Conservation (phyloP, 345 rosid genomes). For the Alliaria petiolata region DNA sequence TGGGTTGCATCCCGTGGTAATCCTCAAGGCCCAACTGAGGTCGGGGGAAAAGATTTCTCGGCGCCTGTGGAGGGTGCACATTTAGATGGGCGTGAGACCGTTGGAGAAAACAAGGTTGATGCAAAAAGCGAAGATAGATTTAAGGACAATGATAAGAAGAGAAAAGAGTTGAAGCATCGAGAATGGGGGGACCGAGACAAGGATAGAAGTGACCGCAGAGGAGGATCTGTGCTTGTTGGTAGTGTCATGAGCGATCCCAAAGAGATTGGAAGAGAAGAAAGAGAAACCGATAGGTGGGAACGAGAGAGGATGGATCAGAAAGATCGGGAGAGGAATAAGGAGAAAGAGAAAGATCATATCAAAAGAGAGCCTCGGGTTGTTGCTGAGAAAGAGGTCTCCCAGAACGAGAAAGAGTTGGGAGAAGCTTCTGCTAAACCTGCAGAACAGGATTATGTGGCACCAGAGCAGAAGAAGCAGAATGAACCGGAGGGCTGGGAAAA, state of each 20-base stretch:
- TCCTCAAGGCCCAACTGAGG: slow-evolving; percentile 53
- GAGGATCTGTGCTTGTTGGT: slow-evolving; percentile 49
- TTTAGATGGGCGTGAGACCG: slow-evolving; percentile 62
- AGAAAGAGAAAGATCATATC: slow-evolving; percentile 66
- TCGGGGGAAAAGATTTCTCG: slow-evolving; percentile 55
- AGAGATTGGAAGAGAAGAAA: slow-evolving; percentile 71
- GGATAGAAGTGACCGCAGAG: slow-evolving; percentile 81
- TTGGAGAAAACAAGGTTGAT: slow-evolving; percentile 88
- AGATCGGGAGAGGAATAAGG: slow-evolving; percentile 75
- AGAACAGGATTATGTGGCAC: slow-evolving; percentile 53
- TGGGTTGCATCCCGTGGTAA: slow-evolving; percentile 62
- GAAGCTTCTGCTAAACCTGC: slow-evolving; percentile 58
- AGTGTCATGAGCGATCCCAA: slow-evolving; percentile 53
- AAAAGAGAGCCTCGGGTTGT: slow-evolving; percentile 70
- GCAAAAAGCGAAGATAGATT: slow-evolving; percentile 75
- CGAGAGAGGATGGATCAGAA: slow-evolving; percentile 81
- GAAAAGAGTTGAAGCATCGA: slow-evolving; percentile 74
- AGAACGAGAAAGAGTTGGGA: slow-evolving; percentile 60
- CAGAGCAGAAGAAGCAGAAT: slow-evolving; percentile 69
- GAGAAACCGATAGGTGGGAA: slow-evolving; percentile 86
- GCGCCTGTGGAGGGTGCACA: slow-evolving; percentile 50
- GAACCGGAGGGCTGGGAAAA: slow-evolving; percentile 70
- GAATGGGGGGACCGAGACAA: slow-evolving; percentile 95
- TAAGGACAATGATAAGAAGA: slow-evolving; percentile 89
- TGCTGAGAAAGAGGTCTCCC: slow-evolving; percentile 58